Base-by-base conservation (phyloP, 1,139 yeast genomes). In the Candida freyschussii region DNA sequence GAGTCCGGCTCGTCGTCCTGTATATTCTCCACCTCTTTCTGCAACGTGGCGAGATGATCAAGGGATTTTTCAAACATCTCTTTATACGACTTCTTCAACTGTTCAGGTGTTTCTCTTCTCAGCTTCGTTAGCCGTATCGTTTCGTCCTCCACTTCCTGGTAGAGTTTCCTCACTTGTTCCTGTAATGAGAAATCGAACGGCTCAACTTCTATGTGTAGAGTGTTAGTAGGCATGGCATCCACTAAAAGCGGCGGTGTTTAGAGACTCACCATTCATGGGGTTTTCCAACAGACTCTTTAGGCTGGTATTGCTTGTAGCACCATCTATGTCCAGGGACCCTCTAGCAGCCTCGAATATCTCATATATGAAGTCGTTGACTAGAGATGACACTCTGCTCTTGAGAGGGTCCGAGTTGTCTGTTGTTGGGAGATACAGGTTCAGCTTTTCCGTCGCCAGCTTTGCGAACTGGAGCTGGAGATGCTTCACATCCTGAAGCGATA, bases 121-220 rank as follows among this genome's bases (percentile, higher is more conserved):
- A 75, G 53, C 22, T 60, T 57, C 0, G 83, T 68, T 17, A 76
- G 67, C 33, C 62, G 66, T 2, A 72, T 66, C 0, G 82, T 72
- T 41, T 72, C 74, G 29, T 65, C 67, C 43, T 80, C 87, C 38
- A 79, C 75, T 28, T 66, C 65, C 32, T 65, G 65, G 40, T 78
- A 67, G 24, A 72, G 50, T 30, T 65, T 63, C 30, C 85, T 59
- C 21, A 80, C 66, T 34, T 63, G 53, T 36, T 70, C 72, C 49
- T 78, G 77, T 37, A 78, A 52, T 9, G 67, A 72, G 26, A 70
- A 57, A 50, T 80, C 84, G 53, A 78, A 78, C 0, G 84, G 82
- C 48, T 77, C 86, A 7, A 39, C 33, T 24, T 32, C 40, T 33
- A 21, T 26, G 9, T n/a, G n/a, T n/a, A 8, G 12, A 7, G 16